These are phyloP conservation scores for Chlorella vulgaris DNA, from an alignment of 139 green algal genomes.

Conservation along the genomic window DNA sequence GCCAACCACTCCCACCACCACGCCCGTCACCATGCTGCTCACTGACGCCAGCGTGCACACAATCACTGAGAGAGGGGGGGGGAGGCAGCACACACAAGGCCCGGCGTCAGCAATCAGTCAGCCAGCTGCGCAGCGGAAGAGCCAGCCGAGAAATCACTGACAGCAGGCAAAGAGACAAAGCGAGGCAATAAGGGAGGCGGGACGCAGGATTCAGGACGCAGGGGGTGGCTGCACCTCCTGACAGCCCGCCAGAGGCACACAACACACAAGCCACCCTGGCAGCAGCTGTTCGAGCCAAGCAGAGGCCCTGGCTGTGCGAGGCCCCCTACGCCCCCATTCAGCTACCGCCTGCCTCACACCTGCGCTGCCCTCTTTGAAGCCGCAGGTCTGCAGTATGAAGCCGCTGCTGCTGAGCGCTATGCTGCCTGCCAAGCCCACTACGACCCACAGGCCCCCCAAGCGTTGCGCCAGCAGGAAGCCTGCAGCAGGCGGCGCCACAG, in stretches of 20 bases:
- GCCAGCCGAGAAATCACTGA: too few relatives aligned
- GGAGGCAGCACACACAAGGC: too few relatives aligned
- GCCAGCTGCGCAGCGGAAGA: too few relatives aligned
- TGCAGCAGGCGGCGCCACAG: slow-evolving; percentile 1
- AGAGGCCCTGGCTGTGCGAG: too few relatives aligned
- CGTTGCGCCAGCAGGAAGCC: slow-evolving; percentile 72
- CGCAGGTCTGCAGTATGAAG: slow-evolving; percentile 83
- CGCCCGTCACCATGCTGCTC: slow-evolving; percentile 76
- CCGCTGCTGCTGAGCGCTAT: slow-evolving; percentile 69
- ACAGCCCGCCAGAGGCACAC: too few relatives aligned
- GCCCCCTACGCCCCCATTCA: too few relatives aligned
- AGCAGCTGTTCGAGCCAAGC: too few relatives aligned
- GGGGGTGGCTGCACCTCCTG: too few relatives aligned
- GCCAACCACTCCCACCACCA: slow-evolving; percentile 73
- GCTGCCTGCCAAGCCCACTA: slow-evolving; percentile 64
- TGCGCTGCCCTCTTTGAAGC: slow-evolving; percentile 83
- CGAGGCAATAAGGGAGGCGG: neutral
- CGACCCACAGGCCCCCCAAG: slow-evolving; percentile 52
- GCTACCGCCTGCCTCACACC: neutral
- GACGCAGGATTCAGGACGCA: too few relatives aligned
- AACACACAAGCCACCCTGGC: too few relatives aligned
- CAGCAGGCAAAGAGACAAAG: neutral
- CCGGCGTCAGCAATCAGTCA: too few relatives aligned
- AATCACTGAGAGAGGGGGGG: slow-evolving; percentile 47
- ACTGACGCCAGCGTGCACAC: slow-evolving; percentile 87